Percentiles rank a stretch among this genome's conserved stretches.
These are phyloP conservation scores for Monosporascus sp. DNA, from an alignment of 2,329 filamentous ascomycete genomes.

Conservation along the genomic window DNA sequence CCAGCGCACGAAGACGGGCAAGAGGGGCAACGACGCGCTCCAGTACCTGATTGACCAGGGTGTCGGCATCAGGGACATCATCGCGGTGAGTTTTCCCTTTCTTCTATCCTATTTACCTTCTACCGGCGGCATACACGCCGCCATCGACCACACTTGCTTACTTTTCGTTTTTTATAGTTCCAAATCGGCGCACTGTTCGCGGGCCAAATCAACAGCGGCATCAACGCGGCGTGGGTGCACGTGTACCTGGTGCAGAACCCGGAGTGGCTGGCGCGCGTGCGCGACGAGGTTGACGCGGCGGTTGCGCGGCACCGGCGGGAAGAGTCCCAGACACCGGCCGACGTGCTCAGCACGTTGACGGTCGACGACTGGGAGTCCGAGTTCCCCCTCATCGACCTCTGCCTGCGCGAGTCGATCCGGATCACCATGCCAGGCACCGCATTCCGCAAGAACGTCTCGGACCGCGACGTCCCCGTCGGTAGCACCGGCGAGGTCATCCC, in stretches of 20 bases:
- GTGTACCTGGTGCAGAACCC: conserved; percentile 42
- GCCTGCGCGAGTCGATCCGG: conserved; percentile 49
- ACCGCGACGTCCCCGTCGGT: conserved; percentile 39
- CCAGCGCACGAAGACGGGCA: conserved; percentile 36
- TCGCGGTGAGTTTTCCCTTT: conserved; percentile 28
- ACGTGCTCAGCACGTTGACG: conserved; percentile 38
- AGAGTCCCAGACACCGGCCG: conserved; percentile 24
- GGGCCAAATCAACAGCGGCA: conserved; percentile 52
- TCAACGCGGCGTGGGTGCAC: conserved; percentile 50
- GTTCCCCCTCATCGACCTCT: conserved; percentile 48
- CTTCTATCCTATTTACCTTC: background rate
- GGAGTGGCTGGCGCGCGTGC: conserved; percentile 40
- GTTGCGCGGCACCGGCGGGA: conserved; percentile 36
- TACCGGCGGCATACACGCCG: background rate
- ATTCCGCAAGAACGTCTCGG: conserved; percentile 48
- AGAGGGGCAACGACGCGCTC: conserved; percentile 43
- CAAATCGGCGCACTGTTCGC: conserved; percentile 51
- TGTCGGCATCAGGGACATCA: conserved; percentile 37
- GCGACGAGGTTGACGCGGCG: conserved; percentile 41
- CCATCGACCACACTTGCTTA: background rate
- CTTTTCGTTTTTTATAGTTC: conserved; percentile 30
- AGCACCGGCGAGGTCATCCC: conserved; percentile 45
- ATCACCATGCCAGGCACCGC: conserved; percentile 41
- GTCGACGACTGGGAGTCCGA: conserved; percentile 52
- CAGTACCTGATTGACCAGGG: conserved; percentile 50